Evolutionary conservation across 169 alveolate genomes (phyloP).

Genomic region (Plasmodium knowlesi): DNA sequence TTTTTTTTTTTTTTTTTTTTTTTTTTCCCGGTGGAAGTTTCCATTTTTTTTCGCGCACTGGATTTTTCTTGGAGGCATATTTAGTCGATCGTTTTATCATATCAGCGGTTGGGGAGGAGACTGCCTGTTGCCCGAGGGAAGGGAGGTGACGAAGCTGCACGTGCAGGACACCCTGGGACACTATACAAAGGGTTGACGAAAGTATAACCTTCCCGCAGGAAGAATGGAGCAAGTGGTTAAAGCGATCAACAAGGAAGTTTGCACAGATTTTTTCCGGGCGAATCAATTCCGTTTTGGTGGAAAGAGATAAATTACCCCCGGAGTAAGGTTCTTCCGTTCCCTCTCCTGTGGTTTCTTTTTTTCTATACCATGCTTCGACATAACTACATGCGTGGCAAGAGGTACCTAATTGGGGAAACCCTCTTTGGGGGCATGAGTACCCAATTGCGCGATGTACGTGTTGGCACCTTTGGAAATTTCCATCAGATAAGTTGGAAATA

Average conservation of each 20-base stretch:
- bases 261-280: not conserved
- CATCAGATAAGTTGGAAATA: not conserved
- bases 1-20: too few species aligned
- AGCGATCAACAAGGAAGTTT: not conserved
- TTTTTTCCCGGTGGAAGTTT: not conserved
- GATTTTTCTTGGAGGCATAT: not conserved
- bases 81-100: not conserved
- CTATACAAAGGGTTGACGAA: not conserved
- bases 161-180: not conserved
- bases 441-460: not conserved
- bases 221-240: not conserved
- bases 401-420: not conserved
- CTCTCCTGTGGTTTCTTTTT: too few species aligned
- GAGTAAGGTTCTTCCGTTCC: not conserved
- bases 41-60: not conserved
- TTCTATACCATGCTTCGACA: not conserved
- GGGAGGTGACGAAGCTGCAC: not conserved
- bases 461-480: not conserved
- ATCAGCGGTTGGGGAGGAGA: not conserved
- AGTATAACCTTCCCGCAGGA: not conserved
- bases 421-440: not conserved
- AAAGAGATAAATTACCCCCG: not conserved
- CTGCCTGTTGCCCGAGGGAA: not conserved
- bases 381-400: not conserved
- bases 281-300: not conserved